These are phyloP conservation scores for Garcia nutans DNA, from an alignment of 345 rosid genomes.

Conservation along the genomic window DNA sequence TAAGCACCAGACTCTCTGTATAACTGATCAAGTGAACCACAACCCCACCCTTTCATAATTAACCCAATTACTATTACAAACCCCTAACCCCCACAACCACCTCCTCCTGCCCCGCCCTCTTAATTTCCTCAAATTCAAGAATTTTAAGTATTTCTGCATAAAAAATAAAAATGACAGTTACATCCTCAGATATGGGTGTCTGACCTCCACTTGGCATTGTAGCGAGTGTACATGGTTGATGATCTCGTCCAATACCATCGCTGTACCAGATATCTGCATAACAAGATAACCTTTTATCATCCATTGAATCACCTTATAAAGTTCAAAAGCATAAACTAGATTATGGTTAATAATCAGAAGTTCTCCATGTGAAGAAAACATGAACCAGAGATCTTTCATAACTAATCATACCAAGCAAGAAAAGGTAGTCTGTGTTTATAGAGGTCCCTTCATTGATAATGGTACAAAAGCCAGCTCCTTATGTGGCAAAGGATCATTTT, in stretches of 20 bases:
- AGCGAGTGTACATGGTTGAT: slow-evolving; percentile 91
- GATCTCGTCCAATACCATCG: slow-evolving; percentile 90
- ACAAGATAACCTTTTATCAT: not conserved
- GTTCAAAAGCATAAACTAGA: not conserved
- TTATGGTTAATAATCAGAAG: not conserved
- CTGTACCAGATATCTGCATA: slow-evolving; percentile 87
- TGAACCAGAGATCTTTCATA: not conserved
- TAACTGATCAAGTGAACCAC: not conserved
- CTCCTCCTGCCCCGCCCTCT: no score
- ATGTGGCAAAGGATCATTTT: not conserved
- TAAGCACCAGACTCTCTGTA: not conserved
- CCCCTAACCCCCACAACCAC: not conserved
- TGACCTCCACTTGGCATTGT: slow-evolving; percentile 97
- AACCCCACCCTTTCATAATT: not conserved
- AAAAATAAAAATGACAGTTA: not conserved
- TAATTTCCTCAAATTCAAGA: not conserved
- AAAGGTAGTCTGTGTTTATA: not conserved
- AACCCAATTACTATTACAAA: not conserved
- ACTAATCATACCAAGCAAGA: not conserved
- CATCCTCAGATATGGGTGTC: slow-evolving; percentile 24
- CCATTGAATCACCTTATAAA: not conserved
- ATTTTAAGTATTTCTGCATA: not conserved
- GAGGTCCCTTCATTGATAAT: not conserved
- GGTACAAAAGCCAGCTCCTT: not conserved
- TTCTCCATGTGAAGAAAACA: not conserved